A percentile compares a stretch with the other conserved stretches of the same genome.
Evolutionary conservation across 2,329 filamentous ascomycete species (phyloP).

Genomic region (Pseudogymnoascus destructans): DNA sequence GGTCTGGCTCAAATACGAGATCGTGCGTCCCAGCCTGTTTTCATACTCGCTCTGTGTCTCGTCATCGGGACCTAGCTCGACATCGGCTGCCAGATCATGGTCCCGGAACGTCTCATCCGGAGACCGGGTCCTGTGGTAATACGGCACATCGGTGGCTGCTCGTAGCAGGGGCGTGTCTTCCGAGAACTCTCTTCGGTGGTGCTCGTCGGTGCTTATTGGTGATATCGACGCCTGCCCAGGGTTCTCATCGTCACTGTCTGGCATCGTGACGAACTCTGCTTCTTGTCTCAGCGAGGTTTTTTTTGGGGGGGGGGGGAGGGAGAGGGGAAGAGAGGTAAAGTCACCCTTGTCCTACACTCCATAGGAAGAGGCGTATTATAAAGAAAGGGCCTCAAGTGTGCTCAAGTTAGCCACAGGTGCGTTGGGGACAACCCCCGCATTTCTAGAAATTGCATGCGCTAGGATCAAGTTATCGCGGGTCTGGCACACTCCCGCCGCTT

Average conservation of each 20-base stretch:
- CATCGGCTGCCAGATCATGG: conserved; percentile 14
- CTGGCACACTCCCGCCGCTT: conserved; percentile 3
- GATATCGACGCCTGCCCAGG: background rate
- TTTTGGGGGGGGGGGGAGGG: too few species aligned
- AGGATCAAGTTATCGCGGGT: conserved; percentile 3
- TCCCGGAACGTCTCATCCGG: conserved; percentile 11
- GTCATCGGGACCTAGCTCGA: conserved; percentile 13
- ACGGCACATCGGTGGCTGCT: conserved; percentile 9
- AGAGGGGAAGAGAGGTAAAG: background rate
- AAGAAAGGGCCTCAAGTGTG: background rate
- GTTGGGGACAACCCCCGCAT: conserved; percentile 1
- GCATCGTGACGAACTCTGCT: conserved; percentile 1
- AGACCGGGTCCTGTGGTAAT: conserved; percentile 8
- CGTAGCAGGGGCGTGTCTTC: conserved; percentile 8
- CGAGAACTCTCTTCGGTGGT: background rate
- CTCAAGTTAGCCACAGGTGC: background rate
- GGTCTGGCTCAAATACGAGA: conserved; percentile 21
- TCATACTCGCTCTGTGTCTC: background rate
- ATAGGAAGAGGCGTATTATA: background rate
- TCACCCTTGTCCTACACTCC: conserved; percentile 1
- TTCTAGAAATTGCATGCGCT: conserved; percentile 3
- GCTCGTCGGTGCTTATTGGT: background rate
- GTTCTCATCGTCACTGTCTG: background rate
- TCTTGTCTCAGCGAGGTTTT: background rate
- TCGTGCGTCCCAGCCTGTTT: conserved; percentile 12